These are phyloP conservation scores for Acacia crassicarpa DNA, from an alignment of 306 rosid species.

Conservation along the genomic window DNA sequence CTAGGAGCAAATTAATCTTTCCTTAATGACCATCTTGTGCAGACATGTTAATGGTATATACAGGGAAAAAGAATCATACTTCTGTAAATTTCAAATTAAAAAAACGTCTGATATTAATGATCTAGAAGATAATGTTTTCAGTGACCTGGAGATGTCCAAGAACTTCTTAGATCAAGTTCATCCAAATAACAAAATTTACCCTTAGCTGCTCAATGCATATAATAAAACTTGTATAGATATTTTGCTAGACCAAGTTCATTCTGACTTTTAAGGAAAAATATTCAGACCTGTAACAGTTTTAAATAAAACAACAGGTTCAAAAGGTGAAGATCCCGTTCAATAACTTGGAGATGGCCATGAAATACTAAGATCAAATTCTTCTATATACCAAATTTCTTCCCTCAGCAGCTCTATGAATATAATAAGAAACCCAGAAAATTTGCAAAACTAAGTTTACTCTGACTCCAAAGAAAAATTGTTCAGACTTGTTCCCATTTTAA, in stretches of 20 bases:
- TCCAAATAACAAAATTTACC: slow-evolving; percentile 1
- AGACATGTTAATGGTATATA: neutral
- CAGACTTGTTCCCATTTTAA: neutral
- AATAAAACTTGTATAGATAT: slow-evolving; percentile 9
- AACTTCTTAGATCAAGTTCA: slow-evolving; percentile 20
- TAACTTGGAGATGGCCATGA: neutral
- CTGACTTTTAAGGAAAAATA: neutral
- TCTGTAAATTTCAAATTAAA: neutral
- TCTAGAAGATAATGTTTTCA: slow-evolving; percentile 13
- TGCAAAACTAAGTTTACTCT: slow-evolving; percentile 4
- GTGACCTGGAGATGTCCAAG: neutral
- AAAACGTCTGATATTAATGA: slow-evolving; percentile 5
- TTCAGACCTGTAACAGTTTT: neutral
- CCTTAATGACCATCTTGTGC: slow-evolving; percentile 13
- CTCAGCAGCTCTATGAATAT: neutral
- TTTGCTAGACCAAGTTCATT: neutral
- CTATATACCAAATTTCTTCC: slow-evolving; percentile 12
- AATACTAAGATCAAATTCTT: slow-evolving; percentile 13
- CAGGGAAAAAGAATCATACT: neutral
- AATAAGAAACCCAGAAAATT: neutral
- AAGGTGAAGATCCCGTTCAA: neutral
- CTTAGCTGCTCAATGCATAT: slow-evolving; percentile 1
- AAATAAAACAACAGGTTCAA: neutral
- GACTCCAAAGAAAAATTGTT: neutral
- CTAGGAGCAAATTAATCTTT: neutral